Conservation (phyloP, 148 eudicot genomes). For the Dianthus caryophyllus region DNA sequence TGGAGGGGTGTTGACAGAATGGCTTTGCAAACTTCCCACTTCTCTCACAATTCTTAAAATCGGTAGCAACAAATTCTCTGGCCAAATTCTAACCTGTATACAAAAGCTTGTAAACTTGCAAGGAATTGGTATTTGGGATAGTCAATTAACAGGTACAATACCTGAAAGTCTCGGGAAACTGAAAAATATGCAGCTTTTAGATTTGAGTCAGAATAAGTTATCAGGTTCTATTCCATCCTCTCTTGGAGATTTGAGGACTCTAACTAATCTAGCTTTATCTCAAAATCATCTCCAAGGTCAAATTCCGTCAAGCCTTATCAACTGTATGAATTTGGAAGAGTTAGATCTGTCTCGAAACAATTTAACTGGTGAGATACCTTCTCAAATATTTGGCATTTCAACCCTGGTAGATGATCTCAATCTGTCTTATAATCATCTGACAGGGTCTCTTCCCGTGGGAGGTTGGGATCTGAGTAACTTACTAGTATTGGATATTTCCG, state of each 20-base stretch:
- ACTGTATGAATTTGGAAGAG: constrained; percentile 19
- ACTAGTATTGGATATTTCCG: constrained; percentile 12
- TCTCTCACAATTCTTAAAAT: neutral
- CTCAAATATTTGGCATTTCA: constrained; percentile 23
- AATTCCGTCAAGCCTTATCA: constrained; percentile 30
- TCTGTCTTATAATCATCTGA: constrained; percentile 22
- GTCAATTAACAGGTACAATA: constrained; percentile 29
- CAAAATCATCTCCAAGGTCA: constrained; percentile 25
- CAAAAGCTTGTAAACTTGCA: constrained; percentile 21
- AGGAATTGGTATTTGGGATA: neutral
- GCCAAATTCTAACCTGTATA: constrained; percentile 29
- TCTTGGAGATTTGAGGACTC: constrained; percentile 25
- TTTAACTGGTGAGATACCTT: constrained; percentile 30
- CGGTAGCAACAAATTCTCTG: constrained; percentile 12
- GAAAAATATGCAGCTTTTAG: neutral
- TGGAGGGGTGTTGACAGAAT: constrained; percentile 30
- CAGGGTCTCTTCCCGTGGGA: constrained; percentile 28
- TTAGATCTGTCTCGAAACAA: constrained; percentile 25
- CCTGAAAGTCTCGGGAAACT: constrained; percentile 28
- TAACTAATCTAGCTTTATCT: constrained; percentile 11
- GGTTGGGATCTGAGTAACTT: constrained; percentile 24
- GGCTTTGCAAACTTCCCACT: constrained; percentile 30
- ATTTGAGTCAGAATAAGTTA: constrained; percentile 16
- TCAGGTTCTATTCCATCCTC: constrained; percentile 30
- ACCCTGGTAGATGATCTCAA: neutral